Evolutionary conservation across 495 filamentous ascomycete genomes (phyloP).

Genomic region (Hypoxylon subgilvum): DNA sequence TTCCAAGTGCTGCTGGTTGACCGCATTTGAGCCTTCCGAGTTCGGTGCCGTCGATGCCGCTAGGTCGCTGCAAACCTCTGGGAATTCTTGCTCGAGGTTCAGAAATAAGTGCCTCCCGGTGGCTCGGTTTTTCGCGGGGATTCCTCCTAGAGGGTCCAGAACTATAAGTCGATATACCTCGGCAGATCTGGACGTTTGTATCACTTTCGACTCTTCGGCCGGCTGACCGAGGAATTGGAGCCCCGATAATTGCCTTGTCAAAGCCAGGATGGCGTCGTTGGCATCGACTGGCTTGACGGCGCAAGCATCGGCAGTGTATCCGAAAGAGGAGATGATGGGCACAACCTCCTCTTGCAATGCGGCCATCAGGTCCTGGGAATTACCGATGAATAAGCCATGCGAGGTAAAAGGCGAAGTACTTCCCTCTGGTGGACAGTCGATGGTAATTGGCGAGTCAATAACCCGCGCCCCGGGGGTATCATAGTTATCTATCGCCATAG

Average conservation of each 20-base stretch:
- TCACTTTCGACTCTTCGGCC: constrained; percentile 55
- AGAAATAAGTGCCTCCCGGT: constrained; percentile 85
- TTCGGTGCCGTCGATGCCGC: constrained; percentile 6
- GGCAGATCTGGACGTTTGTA: constrained; percentile 55
- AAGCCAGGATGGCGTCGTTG: constrained; percentile 71
- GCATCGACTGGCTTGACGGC: constrained; percentile 60
- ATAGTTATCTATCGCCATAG: constrained; percentile 71
- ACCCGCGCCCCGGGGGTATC: constrained; percentile 69
- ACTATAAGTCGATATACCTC: constrained; percentile 86
- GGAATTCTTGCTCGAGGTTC: constrained; percentile 91
- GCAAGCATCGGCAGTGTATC: constrained; percentile 66
- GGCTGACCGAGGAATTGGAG: constrained; percentile 46
- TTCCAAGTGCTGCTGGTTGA: constrained; percentile 58
- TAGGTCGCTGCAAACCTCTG: constrained; percentile 68
- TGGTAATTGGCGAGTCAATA: constrained; percentile 67
- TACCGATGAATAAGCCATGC: constrained; percentile 46
- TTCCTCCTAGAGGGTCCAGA: constrained; percentile 86
- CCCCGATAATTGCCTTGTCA: constrained; percentile 76
- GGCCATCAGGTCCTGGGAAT: constrained; percentile 64
- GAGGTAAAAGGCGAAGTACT: constrained; percentile 36
- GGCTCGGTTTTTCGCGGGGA: constrained; percentile 70
- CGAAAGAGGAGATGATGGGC: constrained; percentile 75
- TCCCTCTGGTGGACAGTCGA: constrained; percentile 24
- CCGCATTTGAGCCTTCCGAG: constrained; percentile 5
- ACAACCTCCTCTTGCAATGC: constrained; percentile 78